A percentile compares a stretch with the other conserved stretches of the same genome.
Evolutionary conservation across 352 stramenopile genomes (phyloP).

Genomic region (Hyaloperonospora arabidopsidis): DNA sequence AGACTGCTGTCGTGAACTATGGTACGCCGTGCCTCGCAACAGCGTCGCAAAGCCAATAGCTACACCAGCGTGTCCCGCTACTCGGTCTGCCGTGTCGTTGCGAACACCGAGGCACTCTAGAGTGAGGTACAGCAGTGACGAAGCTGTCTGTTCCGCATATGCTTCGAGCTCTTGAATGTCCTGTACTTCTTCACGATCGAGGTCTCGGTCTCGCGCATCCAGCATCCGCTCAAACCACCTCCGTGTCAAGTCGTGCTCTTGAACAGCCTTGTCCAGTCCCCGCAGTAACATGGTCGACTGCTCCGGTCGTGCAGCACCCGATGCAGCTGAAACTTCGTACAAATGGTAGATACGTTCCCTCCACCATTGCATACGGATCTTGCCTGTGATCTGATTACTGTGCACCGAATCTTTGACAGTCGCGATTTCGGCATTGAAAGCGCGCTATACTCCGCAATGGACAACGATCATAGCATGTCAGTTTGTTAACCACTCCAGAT

Average conservation of each 20-base stretch:
- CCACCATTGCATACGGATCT: constrained; percentile 91
- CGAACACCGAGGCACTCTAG: constrained; percentile 80
- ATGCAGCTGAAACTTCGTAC: constrained; percentile 29
- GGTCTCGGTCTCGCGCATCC: constrained; percentile 82
- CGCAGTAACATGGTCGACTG: constrained; percentile 58
- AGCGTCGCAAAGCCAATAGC: constrained; percentile 81
- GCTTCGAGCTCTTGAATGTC: constrained; percentile 69
- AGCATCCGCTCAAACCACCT: constrained; percentile 89
- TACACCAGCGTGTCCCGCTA: constrained; percentile 77
- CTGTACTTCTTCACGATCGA: constrained; percentile 70
- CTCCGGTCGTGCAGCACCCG: constrained; percentile 26
- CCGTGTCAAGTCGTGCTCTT: constrained; percentile 69
- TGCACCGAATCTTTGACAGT: constrained; percentile 84
- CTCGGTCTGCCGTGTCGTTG: constrained; percentile 64
- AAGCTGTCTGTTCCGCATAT: constrained; percentile 84
- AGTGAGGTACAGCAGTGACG: constrained; percentile 85
- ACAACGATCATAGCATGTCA: not conserved
- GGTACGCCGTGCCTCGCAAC: constrained; percentile 66
- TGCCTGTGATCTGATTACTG: constrained; percentile 77
- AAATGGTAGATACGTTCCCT: constrained; percentile 72
- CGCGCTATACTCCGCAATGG: constrained; percentile 37
- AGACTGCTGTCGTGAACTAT: constrained; percentile 55
- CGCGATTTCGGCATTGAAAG: constrained; percentile 87
- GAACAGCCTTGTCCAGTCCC: constrained; percentile 56
- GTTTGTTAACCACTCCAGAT: not conserved